phyloP scores from a whole-genome alignment of 2,329 filamentous ascomycete species.

The Fusarium sp. region DNA sequence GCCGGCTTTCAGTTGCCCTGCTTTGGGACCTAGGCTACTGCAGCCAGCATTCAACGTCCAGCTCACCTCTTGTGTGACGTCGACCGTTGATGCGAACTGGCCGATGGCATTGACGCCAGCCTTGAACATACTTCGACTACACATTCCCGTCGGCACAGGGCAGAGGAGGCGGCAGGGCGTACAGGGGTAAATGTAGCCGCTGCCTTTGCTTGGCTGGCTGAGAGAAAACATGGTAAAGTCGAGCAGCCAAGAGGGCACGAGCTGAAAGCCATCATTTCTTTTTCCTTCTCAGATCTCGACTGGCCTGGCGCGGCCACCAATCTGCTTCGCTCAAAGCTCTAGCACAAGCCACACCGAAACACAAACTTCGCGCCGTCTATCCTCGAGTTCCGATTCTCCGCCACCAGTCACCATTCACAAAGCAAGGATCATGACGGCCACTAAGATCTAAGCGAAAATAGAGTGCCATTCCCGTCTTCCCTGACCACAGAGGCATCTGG shows the following conservation, averaged over 20 bases:
- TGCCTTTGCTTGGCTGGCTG: not conserved
- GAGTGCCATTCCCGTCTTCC: constrained; percentile 4
- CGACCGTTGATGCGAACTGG: constrained; percentile 14
- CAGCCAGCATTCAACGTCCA: not conserved
- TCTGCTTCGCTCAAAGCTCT: constrained; percentile 13
- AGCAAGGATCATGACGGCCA: constrained; percentile 14
- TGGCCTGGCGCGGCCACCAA: constrained; percentile 13
- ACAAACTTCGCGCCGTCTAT: constrained; percentile 16
- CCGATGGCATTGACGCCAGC: constrained; percentile 11
- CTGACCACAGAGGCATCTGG: constrained; percentile 8
- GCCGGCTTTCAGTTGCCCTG: not conserved
- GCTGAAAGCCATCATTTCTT: constrained; percentile 30
- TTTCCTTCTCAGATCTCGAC: constrained; percentile 18
- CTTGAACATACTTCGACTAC: constrained; percentile 20
- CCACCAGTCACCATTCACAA: constrained; percentile 11
- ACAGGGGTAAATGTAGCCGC: constrained; percentile 3
- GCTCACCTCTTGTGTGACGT: not conserved
- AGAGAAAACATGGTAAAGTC: constrained; percentile 3
- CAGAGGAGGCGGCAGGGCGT: constrained; percentile 19
- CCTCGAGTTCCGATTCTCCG: constrained; percentile 5
- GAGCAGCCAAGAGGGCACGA: constrained; percentile 10
- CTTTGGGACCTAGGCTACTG: not conserved
- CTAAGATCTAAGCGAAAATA: constrained; percentile 41
- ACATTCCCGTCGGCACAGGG: constrained; percentile 24
- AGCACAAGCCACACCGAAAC: constrained; percentile 28